Conservation (phyloP, 768 basidiomycete species). For the Peribolospora kevripleyi region DNA sequence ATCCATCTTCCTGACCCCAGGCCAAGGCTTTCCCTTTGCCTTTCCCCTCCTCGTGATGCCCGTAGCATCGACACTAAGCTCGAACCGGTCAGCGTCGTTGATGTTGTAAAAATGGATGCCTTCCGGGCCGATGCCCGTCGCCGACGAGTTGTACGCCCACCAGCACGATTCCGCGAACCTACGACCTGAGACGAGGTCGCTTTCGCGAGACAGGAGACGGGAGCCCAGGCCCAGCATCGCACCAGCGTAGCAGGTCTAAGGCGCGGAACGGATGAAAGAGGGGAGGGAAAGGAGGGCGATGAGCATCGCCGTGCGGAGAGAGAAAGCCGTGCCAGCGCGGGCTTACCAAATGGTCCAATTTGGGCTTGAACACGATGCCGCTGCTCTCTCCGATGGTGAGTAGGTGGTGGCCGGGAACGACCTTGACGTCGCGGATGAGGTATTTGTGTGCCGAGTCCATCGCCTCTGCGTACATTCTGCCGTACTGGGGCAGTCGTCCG, state of each 20-base stretch:
- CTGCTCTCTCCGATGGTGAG: slow-evolving; percentile 1
- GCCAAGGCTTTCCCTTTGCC: slow-evolving; percentile 9
- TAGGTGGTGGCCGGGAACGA: slow-evolving; percentile 12
- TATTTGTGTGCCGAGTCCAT: slow-evolving; percentile 17
- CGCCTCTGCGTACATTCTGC: slow-evolving; percentile 18
- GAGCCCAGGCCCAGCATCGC: slow-evolving; percentile 25
- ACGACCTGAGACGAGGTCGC: slow-evolving; percentile 17
- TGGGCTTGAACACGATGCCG: slow-evolving; percentile 8
- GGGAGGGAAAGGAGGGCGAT: too few relatives aligned
- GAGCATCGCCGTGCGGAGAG: background rate
- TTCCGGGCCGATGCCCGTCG: slow-evolving; percentile 12
- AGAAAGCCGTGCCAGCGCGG: background rate
- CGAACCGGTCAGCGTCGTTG: slow-evolving; percentile 1
- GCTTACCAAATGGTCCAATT: slow-evolving; percentile 14
- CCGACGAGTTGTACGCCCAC: slow-evolving; percentile 16
- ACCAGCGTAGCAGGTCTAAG: slow-evolving; percentile 20
- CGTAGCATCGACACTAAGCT: background rate
- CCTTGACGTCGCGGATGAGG: slow-evolving; percentile 17
- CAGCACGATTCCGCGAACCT: slow-evolving; percentile 21
- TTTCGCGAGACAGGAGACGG: slow-evolving; percentile 17
- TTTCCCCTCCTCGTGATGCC: background rate
- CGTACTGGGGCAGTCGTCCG: slow-evolving; percentile 16
- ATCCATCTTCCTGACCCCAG: slow-evolving; percentile 14
- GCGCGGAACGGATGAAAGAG: background rate
- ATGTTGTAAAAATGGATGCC: slow-evolving; percentile 6